A percentile compares a stretch with the other conserved stretches of the same genome.
Conservation (phyloP, 805 yeast genomes). For the Yamadazyma sp. region DNA sequence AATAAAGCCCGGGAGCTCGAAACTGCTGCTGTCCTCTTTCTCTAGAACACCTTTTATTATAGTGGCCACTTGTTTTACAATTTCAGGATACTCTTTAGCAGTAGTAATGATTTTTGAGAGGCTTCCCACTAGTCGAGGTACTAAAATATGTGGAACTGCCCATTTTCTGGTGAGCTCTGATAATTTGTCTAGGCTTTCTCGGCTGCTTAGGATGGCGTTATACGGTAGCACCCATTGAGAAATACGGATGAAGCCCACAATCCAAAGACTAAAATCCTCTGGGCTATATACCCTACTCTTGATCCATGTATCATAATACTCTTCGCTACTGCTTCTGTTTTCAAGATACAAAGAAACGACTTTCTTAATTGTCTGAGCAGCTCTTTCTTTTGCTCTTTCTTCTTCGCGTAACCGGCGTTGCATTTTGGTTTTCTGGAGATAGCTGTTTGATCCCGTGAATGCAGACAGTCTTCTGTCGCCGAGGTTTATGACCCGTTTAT, state of each 20-base stretch:
- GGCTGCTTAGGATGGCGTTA: too few species aligned
- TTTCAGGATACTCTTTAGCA: too few species aligned
- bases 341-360: slow-evolving; percentile 43
- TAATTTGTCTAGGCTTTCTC: not conserved
- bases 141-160: too few species aligned
- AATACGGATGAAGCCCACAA: slow-evolving; percentile 16
- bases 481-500: slow-evolving; percentile 62
- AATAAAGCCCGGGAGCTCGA: slow-evolving; percentile 3
- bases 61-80: too few species aligned
- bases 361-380: slow-evolving; percentile 53
- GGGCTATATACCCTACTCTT: slow-evolving; percentile 3
- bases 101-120: too few species aligned
- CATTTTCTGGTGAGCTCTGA: too few species aligned
- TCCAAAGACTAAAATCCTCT: slow-evolving; percentile 21
- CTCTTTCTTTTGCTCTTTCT: slow-evolving; percentile 47
- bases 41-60: too few species aligned
- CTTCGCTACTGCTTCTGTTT: slow-evolving; percentile 23
- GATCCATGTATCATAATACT: slow-evolving; percentile 19
- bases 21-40: too few species aligned
- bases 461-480: slow-evolving; percentile 41
- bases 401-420: slow-evolving; percentile 68
- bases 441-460: slow-evolving; percentile 32
- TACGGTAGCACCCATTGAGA: slow-evolving; percentile 10
- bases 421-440: slow-evolving; percentile 61
- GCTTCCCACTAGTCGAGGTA: too few species aligned